Base-by-base conservation (phyloP, 2,329 filamentous ascomycete genomes). In the Bimuria novae-zelandiae region DNA sequence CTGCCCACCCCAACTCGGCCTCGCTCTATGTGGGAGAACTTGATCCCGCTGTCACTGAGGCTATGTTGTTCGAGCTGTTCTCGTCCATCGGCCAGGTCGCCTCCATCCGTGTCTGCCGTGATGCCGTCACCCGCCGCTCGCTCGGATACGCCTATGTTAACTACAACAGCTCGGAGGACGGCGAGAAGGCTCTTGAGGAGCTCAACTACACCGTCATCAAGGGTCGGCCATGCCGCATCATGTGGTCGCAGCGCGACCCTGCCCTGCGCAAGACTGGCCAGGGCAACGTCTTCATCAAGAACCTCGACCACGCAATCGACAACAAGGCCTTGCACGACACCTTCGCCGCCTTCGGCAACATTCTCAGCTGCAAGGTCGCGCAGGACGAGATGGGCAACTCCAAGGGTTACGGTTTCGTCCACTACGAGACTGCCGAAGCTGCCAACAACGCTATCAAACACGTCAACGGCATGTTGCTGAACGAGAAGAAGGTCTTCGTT, bases 201-300 rank as follows among this genome's bases (percentile, higher is more conserved):
- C 86, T 99, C 69, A 99, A 99, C 87, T 99, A 99, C 84, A 99
- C 94, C 61, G 83, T 97, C 70, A 97, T 99, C 83, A 97, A 97
- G 86, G 92, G 92, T 70, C 92, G 90, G 75, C 93, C 94, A 56
- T 99, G 94, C 89, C 93, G 94, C 74, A 99, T 99, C 82, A 99
- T 99, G 94, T 99, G 94, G 94, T 99, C 94, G 63, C 94, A 99
- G 85, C 94, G 94, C 77, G 94, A 99, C 79, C 94, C 94, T 64
- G 93, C 93, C 76, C 88, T 99, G 70, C 94, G 94, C 82, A 99
- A 99, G 88, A 99, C 92, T 67, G 94, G 94, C 64, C 92, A 97
- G 81, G 94, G 94, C 77, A 99, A 99, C 75, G 93, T 99, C 70
- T 99, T 99, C 85, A 99, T 99, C 86, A 99, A 99, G 89, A 99